Percentiles rank a stretch among this genome's conserved stretches.
Evolutionary conservation across 1,284 basidiomycete species (phyloP).

Genomic region (Sparassis latifolia): DNA sequence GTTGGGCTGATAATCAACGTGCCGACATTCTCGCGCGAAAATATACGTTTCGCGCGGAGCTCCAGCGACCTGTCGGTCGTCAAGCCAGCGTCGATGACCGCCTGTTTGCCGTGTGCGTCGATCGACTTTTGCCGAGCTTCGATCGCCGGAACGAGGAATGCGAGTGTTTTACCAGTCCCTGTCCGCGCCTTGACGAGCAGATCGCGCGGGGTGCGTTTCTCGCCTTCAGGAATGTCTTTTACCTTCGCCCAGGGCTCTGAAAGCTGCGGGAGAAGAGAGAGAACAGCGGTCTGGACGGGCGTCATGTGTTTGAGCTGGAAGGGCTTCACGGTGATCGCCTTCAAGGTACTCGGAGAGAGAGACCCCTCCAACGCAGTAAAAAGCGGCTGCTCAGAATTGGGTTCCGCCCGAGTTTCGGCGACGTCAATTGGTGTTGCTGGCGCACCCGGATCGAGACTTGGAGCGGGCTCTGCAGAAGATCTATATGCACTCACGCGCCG

Average conservation of each 20-base stretch:
- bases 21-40: slow-evolving; percentile 52
- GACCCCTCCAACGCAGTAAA: slow-evolving; percentile 39
- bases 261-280: slow-evolving; percentile 59
- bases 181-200: slow-evolving; percentile 85
- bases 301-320: slow-evolving; percentile 78
- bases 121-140: slow-evolving; percentile 63
- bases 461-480: background rate
- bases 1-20: slow-evolving; percentile 90
- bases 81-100: slow-evolving; percentile 35
- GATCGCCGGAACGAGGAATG: slow-evolving; percentile 86
- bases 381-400: slow-evolving; percentile 14
- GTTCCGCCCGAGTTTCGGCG: background rate
- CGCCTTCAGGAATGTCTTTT: slow-evolving; percentile 14
- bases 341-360: slow-evolving; percentile 43
- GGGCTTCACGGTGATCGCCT: slow-evolving; percentile 61
- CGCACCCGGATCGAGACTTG: background rate
- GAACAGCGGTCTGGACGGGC: slow-evolving; percentile 78
- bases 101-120: slow-evolving; percentile 32
- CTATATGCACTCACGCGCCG: too few relatives aligned
- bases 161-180: slow-evolving; percentile 90
- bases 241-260: slow-evolving; percentile 38
- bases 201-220: slow-evolving; percentile 38
- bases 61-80: slow-evolving; percentile 26
- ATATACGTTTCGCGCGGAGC: slow-evolving; percentile 27
- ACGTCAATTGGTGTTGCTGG: background rate